Evolutionary conservation across 2,329 filamentous ascomycete species (phyloP).

Genomic region (Venturiaceae sp.): DNA sequence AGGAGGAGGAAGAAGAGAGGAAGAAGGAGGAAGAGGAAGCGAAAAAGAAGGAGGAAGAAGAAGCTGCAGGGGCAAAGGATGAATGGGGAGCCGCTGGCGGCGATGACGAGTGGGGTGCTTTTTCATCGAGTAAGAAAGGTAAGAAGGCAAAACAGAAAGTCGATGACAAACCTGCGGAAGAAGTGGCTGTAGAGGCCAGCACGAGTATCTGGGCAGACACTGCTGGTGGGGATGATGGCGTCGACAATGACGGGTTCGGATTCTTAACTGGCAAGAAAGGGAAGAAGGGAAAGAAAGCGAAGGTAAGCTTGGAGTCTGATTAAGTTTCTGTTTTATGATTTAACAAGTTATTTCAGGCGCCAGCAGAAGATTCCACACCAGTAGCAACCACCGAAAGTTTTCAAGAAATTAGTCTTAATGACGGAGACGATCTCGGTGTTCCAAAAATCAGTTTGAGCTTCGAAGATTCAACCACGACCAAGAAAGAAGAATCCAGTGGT

Average conservation of each 20-base stretch:
- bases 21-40: conserved; percentile 26
- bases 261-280: conserved; percentile 46
- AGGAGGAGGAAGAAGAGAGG: conserved; percentile 27
- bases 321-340: background rate
- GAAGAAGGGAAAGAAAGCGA: conserved; percentile 35
- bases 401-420: conserved; percentile 36
- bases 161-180: conserved; percentile 42
- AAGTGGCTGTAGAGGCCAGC: conserved; percentile 26
- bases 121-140: conserved; percentile 30
- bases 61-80: background rate
- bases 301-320: conserved; percentile 28
- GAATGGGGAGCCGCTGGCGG: conserved; percentile 1
- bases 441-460: conserved; percentile 39
- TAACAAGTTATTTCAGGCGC: background rate
- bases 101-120: background rate
- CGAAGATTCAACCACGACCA: conserved; percentile 18
- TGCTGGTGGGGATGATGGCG: conserved; percentile 13
- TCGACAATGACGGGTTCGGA: conserved; percentile 34
- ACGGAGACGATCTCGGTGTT: conserved; percentile 21
- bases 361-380: conserved; percentile 14
- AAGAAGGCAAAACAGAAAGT: conserved; percentile 32
- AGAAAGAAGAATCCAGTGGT: conserved; percentile 12
- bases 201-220: conserved; percentile 7
- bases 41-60: conserved; percentile 17
- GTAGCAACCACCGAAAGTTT: conserved; percentile 29